A percentile compares a stretch with the other conserved stretches of the same genome.
These are phyloP conservation scores for Veloporphyrellus conicus DNA, from an alignment of 1,284 basidiomycete genomes.

Conservation along the genomic window DNA sequence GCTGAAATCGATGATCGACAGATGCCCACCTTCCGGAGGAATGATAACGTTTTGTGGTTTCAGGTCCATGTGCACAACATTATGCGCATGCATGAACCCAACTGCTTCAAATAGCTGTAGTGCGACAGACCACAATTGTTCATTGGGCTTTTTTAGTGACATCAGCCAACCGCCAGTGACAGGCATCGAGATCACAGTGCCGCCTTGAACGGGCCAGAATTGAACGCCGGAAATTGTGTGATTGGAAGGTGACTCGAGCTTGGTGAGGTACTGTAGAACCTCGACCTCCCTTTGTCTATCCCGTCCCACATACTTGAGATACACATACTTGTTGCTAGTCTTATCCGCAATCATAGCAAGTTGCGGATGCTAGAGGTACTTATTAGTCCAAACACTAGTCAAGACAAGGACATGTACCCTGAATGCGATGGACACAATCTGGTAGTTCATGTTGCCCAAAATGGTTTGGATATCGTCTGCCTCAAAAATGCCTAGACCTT, in stretches of 20 bases:
- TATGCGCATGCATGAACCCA: conserved; percentile 8
- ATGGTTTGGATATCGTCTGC: conserved; percentile 6
- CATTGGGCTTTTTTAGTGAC: neutral
- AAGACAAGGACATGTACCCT: neutral
- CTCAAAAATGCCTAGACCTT: conserved; percentile 1
- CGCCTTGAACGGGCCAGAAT: conserved; percentile 3
- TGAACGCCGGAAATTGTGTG: conserved; percentile 1
- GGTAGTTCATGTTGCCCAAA: conserved; percentile 4
- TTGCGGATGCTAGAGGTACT: neutral
- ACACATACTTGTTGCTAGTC: neutral
- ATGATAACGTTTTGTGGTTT: conserved; percentile 4
- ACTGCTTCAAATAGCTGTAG: conserved; percentile 9
- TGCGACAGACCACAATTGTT: conserved; percentile 5
- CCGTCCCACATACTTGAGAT: conserved; percentile 1
- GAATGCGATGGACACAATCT: conserved; percentile 1
- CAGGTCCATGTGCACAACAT: neutral
- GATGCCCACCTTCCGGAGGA: neutral
- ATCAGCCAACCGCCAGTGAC: neutral
- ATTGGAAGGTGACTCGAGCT: neutral
- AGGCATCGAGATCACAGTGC: conserved; percentile 2
- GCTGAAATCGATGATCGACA: conserved; percentile 8
- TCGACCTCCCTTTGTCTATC: neutral
- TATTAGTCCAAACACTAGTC: neutral
- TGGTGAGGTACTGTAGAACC: neutral
- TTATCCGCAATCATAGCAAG: neutral